Evolutionary conservation across 2,329 filamentous ascomycete genomes (phyloP), one percentile per base, ranked within the genome.

Genomic region (Eurotiales sp.): DNA sequence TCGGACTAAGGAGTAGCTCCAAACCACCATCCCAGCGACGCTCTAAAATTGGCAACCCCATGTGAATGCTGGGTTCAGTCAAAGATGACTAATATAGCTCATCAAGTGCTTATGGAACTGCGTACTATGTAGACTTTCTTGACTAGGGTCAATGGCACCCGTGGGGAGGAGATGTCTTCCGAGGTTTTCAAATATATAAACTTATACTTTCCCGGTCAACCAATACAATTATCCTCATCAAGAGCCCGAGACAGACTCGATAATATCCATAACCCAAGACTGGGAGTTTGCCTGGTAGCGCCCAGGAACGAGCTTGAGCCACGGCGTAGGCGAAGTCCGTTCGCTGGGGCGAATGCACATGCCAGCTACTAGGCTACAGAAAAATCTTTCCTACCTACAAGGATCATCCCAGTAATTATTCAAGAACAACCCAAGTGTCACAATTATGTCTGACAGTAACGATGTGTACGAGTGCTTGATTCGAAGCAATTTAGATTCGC

Each of bases 371-470:
- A 37, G 34, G 41, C 46, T 10, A 22, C 46, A 19, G 21, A 37
- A 11, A n/a, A 5, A 40, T 12, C 4, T 27, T 40, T 48, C 10
- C 15, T 41, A 4, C 11, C 30, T 23, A 25, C 46, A 48, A 19
- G 45, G 45, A 47, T 47, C 8, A 47, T 40, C 34, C 46, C 21
- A 48, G 46, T 40, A 32, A 30, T n/a, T n/a, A n/a, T 10, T 12
- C 22, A 29, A 17, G 32, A 40, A 12, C 34, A 29, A 29, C 36
- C 29, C 14, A 22, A 47, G 22, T 30, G 4, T 23, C 30, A 39
- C n/a, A 39, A 21, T 19, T 12, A 32, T 41, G 25, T 27, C 23
- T 22, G 36, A 36, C 19, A 6, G 17, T n/a, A n/a, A 37, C 40
- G n/a, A n/a, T 11, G 23, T 15, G 34, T 37, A 37, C 3, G 34